These are phyloP conservation scores for Pyracantha coccinea DNA, from an alignment of 331 rosid genomes.

Conservation along the genomic window DNA sequence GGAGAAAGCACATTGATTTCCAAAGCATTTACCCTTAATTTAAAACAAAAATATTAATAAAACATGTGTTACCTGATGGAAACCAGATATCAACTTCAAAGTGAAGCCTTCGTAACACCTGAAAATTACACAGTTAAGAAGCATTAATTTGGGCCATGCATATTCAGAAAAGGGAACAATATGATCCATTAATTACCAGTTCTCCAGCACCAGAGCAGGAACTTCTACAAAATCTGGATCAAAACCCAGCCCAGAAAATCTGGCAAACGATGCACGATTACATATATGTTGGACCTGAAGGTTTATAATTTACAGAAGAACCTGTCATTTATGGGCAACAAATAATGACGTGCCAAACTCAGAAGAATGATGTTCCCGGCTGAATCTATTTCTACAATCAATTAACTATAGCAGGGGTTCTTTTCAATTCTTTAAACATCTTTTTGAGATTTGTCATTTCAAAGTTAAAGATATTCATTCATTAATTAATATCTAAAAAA, in stretches of 20 bases:
- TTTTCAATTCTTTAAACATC: not conserved
- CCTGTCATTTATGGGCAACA: not conserved
- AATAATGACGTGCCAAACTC: not conserved
- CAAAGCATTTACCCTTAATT: not conserved
- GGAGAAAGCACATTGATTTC: not conserved
- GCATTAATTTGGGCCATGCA: constrained; percentile 7
- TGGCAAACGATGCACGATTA: constrained; percentile 75
- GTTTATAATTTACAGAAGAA: not conserved
- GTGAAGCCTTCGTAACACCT: constrained; percentile 82
- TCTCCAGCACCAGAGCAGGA: constrained; percentile 80
- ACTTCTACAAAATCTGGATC: constrained; percentile 95
- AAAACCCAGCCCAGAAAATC: constrained; percentile 84
- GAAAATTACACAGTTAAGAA: constrained; percentile 21
- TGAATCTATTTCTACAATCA: not conserved
- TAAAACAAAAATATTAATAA: not conserved
- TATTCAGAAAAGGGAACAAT: constrained; percentile 12
- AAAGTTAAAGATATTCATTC: not conserved
- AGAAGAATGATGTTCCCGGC: not conserved
- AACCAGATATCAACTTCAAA: constrained; percentile 91
- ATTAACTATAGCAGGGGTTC: not conserved
- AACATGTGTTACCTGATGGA: constrained; percentile 55
- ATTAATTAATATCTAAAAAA: not conserved
- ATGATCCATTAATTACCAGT: constrained; percentile 48
- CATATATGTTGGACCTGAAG: constrained; percentile 88
- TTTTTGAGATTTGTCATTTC: not conserved